phyloP scores from a whole-genome alignment of 352 stramenopile genomes.

The Pythium diclinum region DNA sequence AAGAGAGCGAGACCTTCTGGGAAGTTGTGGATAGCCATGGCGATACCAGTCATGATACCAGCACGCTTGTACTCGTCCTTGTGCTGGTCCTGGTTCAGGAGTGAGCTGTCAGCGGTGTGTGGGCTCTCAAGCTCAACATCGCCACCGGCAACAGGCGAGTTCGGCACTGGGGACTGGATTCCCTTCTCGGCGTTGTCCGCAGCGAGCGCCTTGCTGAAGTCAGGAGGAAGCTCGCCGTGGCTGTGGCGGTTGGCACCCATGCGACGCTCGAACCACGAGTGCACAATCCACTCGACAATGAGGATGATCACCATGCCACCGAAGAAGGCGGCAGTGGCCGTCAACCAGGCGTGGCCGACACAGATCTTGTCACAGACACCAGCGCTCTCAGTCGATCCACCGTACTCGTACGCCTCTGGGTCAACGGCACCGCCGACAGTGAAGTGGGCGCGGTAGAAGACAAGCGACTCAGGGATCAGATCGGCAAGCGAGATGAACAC shows the following conservation, averaged over 20 bases:
- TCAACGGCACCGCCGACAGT: constrained; percentile 48
- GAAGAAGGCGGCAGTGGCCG: constrained; percentile 51
- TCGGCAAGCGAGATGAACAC: constrained; percentile 72
- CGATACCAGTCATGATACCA: constrained; percentile 91
- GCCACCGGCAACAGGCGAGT: constrained; percentile 5
- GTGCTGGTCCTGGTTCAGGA: constrained; percentile 13
- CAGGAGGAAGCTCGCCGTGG: constrained; percentile 28
- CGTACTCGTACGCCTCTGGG: constrained; percentile 65
- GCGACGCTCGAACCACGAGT: constrained; percentile 35
- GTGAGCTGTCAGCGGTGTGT: constrained; percentile 5
- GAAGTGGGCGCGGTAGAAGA: constrained; percentile 53
- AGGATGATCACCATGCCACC: constrained; percentile 62
- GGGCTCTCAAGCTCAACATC: constrained; percentile 7
- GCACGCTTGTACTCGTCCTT: constrained; percentile 75
- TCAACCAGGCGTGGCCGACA: constrained; percentile 53
- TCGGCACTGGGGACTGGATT: constrained; percentile 27
- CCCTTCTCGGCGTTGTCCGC: neutral
- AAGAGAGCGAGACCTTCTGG: constrained; percentile 96
- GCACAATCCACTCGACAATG: constrained; percentile 61
- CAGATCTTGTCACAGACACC: constrained; percentile 63
- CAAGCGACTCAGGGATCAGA: constrained; percentile 54
- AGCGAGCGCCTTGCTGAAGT: constrained; percentile 3
- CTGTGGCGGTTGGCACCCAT: constrained; percentile 26
- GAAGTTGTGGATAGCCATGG: constrained; percentile 97
- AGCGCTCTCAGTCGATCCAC: constrained; percentile 28